phyloP scores from a whole-genome alignment of 371 early-diverging fungal species.

The Neoconidiobolus thromboides region DNA sequence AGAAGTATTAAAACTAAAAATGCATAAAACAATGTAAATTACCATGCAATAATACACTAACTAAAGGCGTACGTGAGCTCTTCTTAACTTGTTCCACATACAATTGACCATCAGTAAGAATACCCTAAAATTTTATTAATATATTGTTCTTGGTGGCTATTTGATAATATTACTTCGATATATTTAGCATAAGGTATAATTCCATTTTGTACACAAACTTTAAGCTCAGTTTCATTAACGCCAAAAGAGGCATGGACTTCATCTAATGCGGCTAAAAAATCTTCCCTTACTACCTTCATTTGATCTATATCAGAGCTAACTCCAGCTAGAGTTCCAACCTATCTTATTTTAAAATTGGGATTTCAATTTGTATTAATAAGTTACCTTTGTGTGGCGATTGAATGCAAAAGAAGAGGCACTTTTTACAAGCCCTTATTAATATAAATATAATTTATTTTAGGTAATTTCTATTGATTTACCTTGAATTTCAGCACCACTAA shows the following conservation, averaged over 20 bases:
- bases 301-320: conserved; percentile 64
- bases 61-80: conserved; percentile 68
- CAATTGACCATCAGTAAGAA: conserved; percentile 59
- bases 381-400: conserved; percentile 86
- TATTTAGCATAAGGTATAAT: conserved; percentile 61
- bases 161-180: conserved; percentile 27
- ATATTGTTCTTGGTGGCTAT: background rate
- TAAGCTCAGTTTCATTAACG: conserved; percentile 81
- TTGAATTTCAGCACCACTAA: conserved; percentile 97
- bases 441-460: background rate
- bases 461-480: background rate
- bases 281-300: conserved; percentile 78
- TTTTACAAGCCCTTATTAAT: conserved; percentile 71
- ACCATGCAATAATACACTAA: conserved; percentile 71
- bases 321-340: conserved; percentile 56
- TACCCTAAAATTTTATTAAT: conserved; percentile 21
- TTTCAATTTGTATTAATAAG: background rate
- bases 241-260: conserved; percentile 98
- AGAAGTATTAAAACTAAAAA: conserved; percentile 9
- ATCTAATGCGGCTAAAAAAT: conserved; percentile 86
- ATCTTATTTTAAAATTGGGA: background rate
- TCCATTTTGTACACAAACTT: conserved; percentile 63
- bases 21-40: background rate
- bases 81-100: conserved; percentile 75
- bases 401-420: conserved; percentile 98